These are phyloP conservation scores for Neurospora sp. DNA, from an alignment of 495 filamentous ascomycete species.

Conservation along the genomic window DNA sequence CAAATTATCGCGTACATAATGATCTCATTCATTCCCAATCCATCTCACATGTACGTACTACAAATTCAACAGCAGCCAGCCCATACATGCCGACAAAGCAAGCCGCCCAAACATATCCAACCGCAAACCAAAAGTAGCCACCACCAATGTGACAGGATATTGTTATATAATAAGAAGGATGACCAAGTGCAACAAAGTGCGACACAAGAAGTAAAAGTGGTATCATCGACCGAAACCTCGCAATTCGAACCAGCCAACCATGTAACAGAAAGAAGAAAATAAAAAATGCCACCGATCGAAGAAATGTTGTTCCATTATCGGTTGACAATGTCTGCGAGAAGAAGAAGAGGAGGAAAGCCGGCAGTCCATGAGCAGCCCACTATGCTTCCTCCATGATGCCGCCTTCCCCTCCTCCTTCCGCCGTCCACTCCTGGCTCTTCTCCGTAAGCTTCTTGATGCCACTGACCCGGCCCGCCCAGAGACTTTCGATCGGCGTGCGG, in stretches of 20 bases:
- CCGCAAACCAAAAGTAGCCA: neutral
- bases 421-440: conserved; percentile 74
- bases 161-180: neutral
- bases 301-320: neutral
- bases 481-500: conserved; percentile 71
- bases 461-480: conserved; percentile 72
- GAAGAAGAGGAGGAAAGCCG: neutral
- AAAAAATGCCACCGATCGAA: neutral
- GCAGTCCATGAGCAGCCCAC: conserved; percentile 1
- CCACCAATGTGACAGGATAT: neutral
- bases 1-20: neutral
- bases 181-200: neutral
- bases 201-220: neutral
- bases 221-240: neutral
- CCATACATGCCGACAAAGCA: neutral
- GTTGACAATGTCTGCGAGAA: neutral
- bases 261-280: neutral
- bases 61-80: neutral
- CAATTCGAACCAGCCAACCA: neutral
- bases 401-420: conserved; percentile 66
- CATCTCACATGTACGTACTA: neutral
- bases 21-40: neutral
- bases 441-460: conserved; percentile 72
- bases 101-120: neutral
- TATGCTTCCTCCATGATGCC: conserved; percentile 68